Base-by-base conservation (phyloP, 192 early-diverging fungal genomes). In the Pecoramyces ruminantium region DNA sequence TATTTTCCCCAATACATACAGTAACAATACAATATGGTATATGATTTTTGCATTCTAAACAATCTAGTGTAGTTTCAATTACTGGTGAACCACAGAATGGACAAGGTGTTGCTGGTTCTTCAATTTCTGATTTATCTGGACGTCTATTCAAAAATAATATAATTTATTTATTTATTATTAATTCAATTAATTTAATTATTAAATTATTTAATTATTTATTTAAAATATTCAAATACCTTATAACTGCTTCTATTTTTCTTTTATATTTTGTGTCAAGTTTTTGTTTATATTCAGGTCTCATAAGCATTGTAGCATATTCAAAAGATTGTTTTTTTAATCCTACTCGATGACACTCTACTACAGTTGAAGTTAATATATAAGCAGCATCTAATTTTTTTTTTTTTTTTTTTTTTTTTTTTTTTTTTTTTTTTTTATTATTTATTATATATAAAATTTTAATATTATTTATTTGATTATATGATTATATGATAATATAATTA, bases 1-100 rank as follows among this genome's bases (percentile, higher is more conserved):
- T 34, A 34, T 34, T 34, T 34, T 34, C 11, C 11, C 3, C 11
- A 79, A 9, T 29, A 51, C 83, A 29, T 84, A 90, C 89, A 34
- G 89, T 85, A n/a, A 86, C 89, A 79, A 90, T 89, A 82, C 89
- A 90, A 79, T 90, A 90, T 21, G 88, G 89, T n/a, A 89, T 18
- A 58, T 87, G 86, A 79, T 88, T 90, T 83, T 90, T 89, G 86
- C 89, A 90, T 78, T 87, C 86, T 39, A 81, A 81, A 81, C 89
- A 90, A 78, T 89, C 89, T 78, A 90, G 79, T 4, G 78, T 77
- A 5, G 87, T 89, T 29, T 90, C 87, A 16, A 84, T 77, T n/a
- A 90, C 80, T 38, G 42, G 78, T 51, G 85, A 81, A 28, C 77
- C 78, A 84, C 89, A 90, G 82, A 80, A 88, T 27, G 88, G 89